Evolutionary conservation across 305 asterid genomes (phyloP).

Genomic region (Fraxinus sp.): DNA sequence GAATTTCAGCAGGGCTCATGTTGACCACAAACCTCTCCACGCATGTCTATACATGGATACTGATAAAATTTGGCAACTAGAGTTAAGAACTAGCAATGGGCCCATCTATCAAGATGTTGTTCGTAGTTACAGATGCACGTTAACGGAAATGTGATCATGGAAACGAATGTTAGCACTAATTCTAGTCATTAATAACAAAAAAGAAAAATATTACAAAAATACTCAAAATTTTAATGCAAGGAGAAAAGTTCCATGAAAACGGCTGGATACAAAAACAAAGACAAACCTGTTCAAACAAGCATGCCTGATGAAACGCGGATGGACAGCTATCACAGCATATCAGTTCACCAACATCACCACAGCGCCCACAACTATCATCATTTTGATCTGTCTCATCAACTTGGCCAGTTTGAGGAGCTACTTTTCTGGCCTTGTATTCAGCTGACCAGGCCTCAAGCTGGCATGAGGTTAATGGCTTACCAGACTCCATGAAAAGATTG

Average conservation of each 20-base stretch:
- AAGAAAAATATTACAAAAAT: neutral
- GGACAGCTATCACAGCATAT: slow-evolving; percentile 63
- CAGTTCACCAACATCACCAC: slow-evolving; percentile 56
- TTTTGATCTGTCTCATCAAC: slow-evolving; percentile 64
- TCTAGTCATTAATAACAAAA: neutral
- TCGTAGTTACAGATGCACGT: neutral
- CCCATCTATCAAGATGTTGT: neutral
- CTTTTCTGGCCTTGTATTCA: slow-evolving; percentile 78
- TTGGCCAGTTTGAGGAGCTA: slow-evolving; percentile 39
- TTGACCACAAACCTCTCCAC: neutral
- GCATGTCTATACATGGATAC: neutral
- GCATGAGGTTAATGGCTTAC: slow-evolving; percentile 77
- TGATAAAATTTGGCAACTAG: neutral
- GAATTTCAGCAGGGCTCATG: neutral
- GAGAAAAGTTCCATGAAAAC: neutral
- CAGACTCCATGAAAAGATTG: slow-evolving; percentile 80
- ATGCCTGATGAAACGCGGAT: slow-evolving; percentile 52
- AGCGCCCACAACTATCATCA: slow-evolving; percentile 57
- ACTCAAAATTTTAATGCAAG: neutral
- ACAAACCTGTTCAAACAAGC: slow-evolving; percentile 52
- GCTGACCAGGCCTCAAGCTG: slow-evolving; percentile 98
- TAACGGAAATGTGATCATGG: neutral
- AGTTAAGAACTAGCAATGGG: neutral
- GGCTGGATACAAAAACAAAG: slow-evolving; percentile 2
- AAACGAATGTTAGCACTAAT: neutral